Percentiles rank a stretch among this genome's conserved stretches.
Conservation (phyloP, 768 basidiomycete species). For the Collybia sordida region DNA sequence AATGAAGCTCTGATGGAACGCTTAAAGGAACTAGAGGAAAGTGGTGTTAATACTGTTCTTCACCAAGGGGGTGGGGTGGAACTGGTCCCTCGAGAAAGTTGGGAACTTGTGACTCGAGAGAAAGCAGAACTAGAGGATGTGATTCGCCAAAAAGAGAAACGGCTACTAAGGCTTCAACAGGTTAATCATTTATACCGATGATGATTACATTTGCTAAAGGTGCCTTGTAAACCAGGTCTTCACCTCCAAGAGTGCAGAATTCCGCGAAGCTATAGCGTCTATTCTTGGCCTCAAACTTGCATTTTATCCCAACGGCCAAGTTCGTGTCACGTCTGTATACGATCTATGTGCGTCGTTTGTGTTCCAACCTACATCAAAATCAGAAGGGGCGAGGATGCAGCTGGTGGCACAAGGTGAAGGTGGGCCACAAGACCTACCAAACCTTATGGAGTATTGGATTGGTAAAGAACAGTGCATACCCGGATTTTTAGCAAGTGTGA, state of each 20-base stretch:
- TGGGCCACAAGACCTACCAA: conserved; percentile 71
- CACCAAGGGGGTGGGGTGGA: conserved; percentile 23
- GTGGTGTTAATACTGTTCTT: conserved; percentile 19
- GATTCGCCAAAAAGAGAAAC: conserved; percentile 78
- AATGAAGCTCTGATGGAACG: conserved; percentile 79
- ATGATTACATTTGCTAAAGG: conserved; percentile 1
- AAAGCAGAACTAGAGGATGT: conserved; percentile 64
- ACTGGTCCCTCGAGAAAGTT: conserved; percentile 78
- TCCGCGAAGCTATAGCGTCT: conserved; percentile 86
- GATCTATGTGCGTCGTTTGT: conserved; percentile 87
- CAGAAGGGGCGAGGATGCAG: conserved; percentile 59
- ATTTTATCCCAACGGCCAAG: conserved; percentile 88
- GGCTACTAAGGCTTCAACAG: conserved; percentile 77
- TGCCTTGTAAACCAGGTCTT: conserved; percentile 56
- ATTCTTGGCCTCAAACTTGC: conserved; percentile 90
- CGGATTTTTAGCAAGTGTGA: conserved; percentile 86
- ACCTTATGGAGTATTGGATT: conserved; percentile 84
- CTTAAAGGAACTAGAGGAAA: conserved; percentile 59
- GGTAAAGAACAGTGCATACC: conserved; percentile 84
- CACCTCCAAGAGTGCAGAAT: conserved; percentile 81
- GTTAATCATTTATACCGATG: conserved; percentile 32
- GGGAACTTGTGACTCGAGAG: conserved; percentile 68
- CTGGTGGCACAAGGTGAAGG: conserved; percentile 73
- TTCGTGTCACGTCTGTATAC: conserved; percentile 88
- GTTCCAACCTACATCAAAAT: conserved; percentile 60